phyloP scores from a whole-genome alignment of 192 early-diverging fungal genomes.

The Piromyces sp. region DNA sequence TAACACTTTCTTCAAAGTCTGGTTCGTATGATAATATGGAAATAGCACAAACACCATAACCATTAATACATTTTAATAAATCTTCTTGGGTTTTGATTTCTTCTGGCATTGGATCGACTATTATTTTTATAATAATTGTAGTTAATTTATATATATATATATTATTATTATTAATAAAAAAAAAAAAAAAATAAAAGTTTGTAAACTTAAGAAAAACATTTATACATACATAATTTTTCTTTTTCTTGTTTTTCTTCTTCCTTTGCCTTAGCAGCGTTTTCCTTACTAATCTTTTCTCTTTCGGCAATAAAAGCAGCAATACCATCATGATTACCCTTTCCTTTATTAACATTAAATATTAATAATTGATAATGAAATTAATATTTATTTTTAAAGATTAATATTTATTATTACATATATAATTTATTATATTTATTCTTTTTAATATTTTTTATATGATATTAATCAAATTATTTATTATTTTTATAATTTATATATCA shows the following conservation, averaged over 20 bases:
- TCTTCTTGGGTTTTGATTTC: background rate
- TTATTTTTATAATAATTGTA: background rate
- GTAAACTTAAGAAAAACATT: no score
- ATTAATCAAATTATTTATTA: no score
- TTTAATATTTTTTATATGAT: no score
- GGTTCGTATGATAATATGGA: constrained; percentile 24
- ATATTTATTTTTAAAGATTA: no score
- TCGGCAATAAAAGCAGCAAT: background rate
- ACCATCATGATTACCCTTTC: background rate
- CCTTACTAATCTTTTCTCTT: background rate
- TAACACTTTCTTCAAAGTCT: background rate
- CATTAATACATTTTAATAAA: constrained; percentile 16
- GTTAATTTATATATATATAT: no score
- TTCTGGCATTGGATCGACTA: constrained; percentile 3
- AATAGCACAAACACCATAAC: constrained; percentile 21
- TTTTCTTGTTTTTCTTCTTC: background rate
- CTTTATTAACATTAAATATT: no score
- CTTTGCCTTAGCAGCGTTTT: background rate
- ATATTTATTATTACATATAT: no score
- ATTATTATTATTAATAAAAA: background rate
- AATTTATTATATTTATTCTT: no score
- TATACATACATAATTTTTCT: background rate
- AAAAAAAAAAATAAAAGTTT: background rate
- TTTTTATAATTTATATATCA: no score
- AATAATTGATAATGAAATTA: no score